Percentiles rank a stretch among this genome's conserved stretches.
These are phyloP conservation scores for Brassica hybrid DNA, from an alignment of 441 rosid genomes.

Conservation along the genomic window DNA sequence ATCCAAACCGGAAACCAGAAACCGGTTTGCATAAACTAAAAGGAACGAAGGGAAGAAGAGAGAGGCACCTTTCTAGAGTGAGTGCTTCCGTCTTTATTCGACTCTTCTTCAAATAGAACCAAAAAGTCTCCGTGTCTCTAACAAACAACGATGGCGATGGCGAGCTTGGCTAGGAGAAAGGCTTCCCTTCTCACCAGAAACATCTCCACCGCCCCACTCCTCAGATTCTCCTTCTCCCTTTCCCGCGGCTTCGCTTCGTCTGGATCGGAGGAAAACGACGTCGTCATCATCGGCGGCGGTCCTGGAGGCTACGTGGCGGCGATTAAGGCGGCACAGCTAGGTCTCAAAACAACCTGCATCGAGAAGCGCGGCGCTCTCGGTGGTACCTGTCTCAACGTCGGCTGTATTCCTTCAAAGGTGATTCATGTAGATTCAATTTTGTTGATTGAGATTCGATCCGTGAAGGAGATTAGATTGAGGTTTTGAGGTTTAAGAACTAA, in stretches of 20 bases:
- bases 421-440: neutral
- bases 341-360: conserved; percentile 95
- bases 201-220: conserved; percentile 54
- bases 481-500: conserved; percentile 19
- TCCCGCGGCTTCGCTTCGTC: conserved; percentile 81
- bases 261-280: conserved; percentile 95
- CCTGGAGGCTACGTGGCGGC: conserved; percentile 99
- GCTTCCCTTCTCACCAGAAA: conserved; percentile 60
- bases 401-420: conserved; percentile 99
- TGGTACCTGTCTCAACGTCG: conserved; percentile 98
- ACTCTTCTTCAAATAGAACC: conserved; percentile 20
- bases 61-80: neutral
- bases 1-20: neutral
- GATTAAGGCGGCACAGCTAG: conserved; percentile 96
- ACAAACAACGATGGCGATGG: conserved; percentile 74
- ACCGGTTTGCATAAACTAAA: neutral
- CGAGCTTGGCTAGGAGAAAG: conserved; percentile 84
- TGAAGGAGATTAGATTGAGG: conserved; percentile 16
- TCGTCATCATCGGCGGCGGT: conserved; percentile 94
- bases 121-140: conserved; percentile 31
- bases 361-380: conserved; percentile 97
- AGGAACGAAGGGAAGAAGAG: conserved; percentile 3
- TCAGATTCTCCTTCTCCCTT: conserved; percentile 62
- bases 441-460: conserved; percentile 21
- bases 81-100: conserved; percentile 33